Conservation (phyloP, 257 asterid genomes). For the Nicotiana sylvestris region DNA sequence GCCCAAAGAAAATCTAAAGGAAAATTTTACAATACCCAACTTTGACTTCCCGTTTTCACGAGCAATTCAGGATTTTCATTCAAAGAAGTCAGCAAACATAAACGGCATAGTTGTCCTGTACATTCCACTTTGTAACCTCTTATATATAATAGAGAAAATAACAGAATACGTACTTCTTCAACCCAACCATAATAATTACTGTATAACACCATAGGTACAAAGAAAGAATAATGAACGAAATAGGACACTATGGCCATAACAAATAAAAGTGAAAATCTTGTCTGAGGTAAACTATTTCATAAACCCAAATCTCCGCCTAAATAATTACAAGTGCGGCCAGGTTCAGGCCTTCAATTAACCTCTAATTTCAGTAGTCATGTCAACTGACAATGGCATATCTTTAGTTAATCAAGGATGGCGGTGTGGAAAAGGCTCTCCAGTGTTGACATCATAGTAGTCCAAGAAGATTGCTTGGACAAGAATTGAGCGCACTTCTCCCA, state of each 20-base stretch:
- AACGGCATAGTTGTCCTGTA: background rate
- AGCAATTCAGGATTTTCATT: no score
- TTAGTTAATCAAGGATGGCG: background rate
- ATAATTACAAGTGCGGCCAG: background rate
- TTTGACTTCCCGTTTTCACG: no score
- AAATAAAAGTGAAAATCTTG: background rate
- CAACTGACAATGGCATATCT: background rate
- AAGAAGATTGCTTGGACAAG: background rate
- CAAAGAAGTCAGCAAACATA: no score
- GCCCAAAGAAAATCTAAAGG: no score
- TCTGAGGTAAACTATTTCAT: background rate
- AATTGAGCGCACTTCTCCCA: no score
- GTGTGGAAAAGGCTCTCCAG: background rate
- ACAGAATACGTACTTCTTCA: background rate
- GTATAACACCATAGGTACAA: background rate
- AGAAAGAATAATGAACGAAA: background rate
- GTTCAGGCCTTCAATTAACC: no score
- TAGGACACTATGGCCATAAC: background rate
- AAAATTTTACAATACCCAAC: no score
- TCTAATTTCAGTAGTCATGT: background rate
- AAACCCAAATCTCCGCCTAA: background rate
- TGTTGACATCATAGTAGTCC: background rate
- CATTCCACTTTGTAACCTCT: background rate
- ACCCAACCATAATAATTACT: background rate
- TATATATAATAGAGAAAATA: background rate